Evolutionary conservation across 768 basidiomycete genomes (phyloP).

Genomic region (Macrolepiota dolichaula): DNA sequence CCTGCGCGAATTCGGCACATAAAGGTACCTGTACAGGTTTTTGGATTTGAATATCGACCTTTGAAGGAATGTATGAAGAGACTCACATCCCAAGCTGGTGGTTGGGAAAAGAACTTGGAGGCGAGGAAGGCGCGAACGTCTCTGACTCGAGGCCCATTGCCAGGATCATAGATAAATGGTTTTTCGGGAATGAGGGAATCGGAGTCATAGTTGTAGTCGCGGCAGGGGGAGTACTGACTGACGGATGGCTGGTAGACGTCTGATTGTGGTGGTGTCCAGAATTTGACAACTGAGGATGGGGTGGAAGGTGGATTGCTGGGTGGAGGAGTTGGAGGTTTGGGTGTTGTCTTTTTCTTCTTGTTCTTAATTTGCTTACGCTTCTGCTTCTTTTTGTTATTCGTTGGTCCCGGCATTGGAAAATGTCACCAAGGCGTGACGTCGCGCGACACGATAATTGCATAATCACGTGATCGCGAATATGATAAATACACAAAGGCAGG

Average conservation of each 20-base stretch:
- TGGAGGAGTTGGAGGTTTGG: background rate
- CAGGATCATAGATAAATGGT: slow-evolving; percentile 75
- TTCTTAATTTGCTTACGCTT: slow-evolving; percentile 16
- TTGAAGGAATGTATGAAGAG: background rate
- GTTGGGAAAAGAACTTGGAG: slow-evolving; percentile 63
- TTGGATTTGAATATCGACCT: background rate
- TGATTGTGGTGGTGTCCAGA: background rate
- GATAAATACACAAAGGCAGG: too few relatives aligned
- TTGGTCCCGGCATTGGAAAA: slow-evolving; percentile 56
- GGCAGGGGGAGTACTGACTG: slow-evolving; percentile 4
- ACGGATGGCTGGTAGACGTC: background rate
- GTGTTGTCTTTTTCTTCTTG: slow-evolving; percentile 11
- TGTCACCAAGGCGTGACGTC: background rate
- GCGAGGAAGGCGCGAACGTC: slow-evolving; percentile 62
- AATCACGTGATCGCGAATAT: background rate
- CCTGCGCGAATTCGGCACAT: slow-evolving; percentile 75
- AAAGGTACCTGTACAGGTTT: slow-evolving; percentile 42
- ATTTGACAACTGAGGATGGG: background rate
- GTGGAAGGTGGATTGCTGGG: background rate
- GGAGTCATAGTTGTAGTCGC: slow-evolving; percentile 1
- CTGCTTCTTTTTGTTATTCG: slow-evolving; percentile 43
- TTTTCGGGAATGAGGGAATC: slow-evolving; percentile 26
- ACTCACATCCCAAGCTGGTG: slow-evolving; percentile 50
- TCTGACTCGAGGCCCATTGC: slow-evolving; percentile 74
- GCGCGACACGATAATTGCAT: background rate